Percentiles rank a stretch among this genome's conserved stretches.
Conservation (phyloP, 345 rosid genomes). For the Eucalyptus pauciflora region DNA sequence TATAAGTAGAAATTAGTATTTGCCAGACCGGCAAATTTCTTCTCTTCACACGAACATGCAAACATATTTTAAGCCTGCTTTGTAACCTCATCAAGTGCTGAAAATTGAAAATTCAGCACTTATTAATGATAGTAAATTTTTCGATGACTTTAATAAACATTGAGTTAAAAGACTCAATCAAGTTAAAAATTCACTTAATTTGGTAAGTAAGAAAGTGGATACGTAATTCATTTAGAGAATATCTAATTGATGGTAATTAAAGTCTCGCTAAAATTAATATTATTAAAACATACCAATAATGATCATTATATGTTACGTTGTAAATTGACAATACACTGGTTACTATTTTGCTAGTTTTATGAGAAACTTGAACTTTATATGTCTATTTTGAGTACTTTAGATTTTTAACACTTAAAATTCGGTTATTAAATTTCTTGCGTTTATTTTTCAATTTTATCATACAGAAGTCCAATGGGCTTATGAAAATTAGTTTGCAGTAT, state of each 20-base stretch:
- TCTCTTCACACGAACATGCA: rapidly evolving
- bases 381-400: not conserved
- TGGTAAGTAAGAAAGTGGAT: not conserved
- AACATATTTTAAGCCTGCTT: not conserved
- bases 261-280: not conserved
- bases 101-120: not conserved
- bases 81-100: not conserved
- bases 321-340: not conserved
- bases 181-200: not conserved
- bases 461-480: not conserved
- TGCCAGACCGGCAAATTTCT: not conserved
- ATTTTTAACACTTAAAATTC: not conserved
- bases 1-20: no score
- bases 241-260: not conserved
- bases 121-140: not conserved
- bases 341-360: not conserved
- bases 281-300: not conserved
- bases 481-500: not conserved
- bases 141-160: not conserved
- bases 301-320: not conserved
- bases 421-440: not conserved
- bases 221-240: not conserved
- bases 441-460: not conserved
- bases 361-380: not conserved
- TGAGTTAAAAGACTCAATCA: not conserved